phyloP scores from a whole-genome alignment of 2,329 filamentous ascomycete species.

The Albophoma yamanashiensis region DNA sequence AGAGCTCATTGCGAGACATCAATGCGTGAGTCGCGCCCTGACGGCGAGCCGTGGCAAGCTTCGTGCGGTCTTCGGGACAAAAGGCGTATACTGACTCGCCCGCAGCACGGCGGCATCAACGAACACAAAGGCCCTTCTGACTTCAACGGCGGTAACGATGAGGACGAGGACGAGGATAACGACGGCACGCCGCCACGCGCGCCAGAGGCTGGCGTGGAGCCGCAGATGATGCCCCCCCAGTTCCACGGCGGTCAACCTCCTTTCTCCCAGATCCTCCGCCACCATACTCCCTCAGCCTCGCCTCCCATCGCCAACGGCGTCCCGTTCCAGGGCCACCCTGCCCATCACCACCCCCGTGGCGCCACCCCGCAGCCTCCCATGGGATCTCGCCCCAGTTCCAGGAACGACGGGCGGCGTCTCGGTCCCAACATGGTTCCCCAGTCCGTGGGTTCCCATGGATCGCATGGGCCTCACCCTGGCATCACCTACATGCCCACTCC shows the following conservation, averaged over 20 bases:
- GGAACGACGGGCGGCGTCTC: slow-evolving; percentile 66
- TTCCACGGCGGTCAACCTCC: slow-evolving; percentile 51
- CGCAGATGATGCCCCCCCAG: slow-evolving; percentile 58
- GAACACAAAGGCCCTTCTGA: slow-evolving; percentile 94
- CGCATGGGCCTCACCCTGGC: slow-evolving; percentile 46
- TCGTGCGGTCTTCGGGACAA: too few species aligned
- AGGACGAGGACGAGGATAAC: slow-evolving; percentile 67
- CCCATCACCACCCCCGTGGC: slow-evolving; percentile 43
- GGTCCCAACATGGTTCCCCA: slow-evolving; percentile 64
- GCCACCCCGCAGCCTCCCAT: slow-evolving; percentile 71
- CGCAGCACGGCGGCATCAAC: slow-evolving; percentile 79
- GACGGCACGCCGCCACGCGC: slow-evolving; percentile 59
- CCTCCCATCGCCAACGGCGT: slow-evolving; percentile 76
- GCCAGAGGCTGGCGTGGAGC: slow-evolving; percentile 44
- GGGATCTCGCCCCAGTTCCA: slow-evolving; percentile 58
- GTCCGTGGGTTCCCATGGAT: slow-evolving; percentile 41
- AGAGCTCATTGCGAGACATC: slow-evolving; percentile 77
- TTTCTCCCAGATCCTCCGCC: slow-evolving; percentile 75
- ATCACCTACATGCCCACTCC: slow-evolving; percentile 82
- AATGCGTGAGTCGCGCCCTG: slow-evolving; percentile 59
- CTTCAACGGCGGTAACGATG: slow-evolving; percentile 79
- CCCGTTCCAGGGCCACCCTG: slow-evolving; percentile 46
- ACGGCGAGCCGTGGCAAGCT: neutral
- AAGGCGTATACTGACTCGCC: neutral
- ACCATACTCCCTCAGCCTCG: slow-evolving; percentile 75